Base-by-base conservation (phyloP, 2,329 filamentous ascomycete species). In the Apiospora marii region DNA sequence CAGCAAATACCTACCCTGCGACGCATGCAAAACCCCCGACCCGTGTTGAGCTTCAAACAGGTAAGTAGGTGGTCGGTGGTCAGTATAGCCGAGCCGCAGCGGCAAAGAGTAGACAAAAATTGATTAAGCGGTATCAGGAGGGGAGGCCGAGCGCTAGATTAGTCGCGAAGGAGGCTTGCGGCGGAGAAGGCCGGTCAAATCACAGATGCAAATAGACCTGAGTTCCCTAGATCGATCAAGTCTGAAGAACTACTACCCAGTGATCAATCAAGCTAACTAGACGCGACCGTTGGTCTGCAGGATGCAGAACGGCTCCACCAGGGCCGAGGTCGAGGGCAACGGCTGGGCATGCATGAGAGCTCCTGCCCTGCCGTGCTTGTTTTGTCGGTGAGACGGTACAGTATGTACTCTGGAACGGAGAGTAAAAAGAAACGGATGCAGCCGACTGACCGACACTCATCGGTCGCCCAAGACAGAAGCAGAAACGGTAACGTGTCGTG, bases 361-460 rank as follows among this genome's bases (percentile, higher is more conserved):
- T 64, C 37, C 37, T n/a, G 37, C 19, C 46, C n/a, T 64, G 34
- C 58, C 34, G 58, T 64, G 58, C 58, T 37, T 64, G 58, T 64
- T 64, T 64, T 64, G 58, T 64, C 58, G 58, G 58, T 64, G 58
- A 64, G 58, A 64, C 22, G 58, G 53, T 22, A 61, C 53, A 16
- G 58, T n/a, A 64, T 41, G 37, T 41, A 10, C 10, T 14, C 49
- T 22, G 24, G 16, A 16, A 58, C 51, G 7, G 58, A 14, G n/a
- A 51, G 12, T 13, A n/a, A 27, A n/a, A 27, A 27, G n/a, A 27
- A 58, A 64, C 58, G 58, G 58, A 37, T n/a, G 16, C 34, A 64
- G 22, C 58, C 58, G 12, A 34, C 22, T 64, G 58, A 64, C 58
- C 58, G 58, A 64, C 58, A 64, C n/a, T 41, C 34, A 41, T 41